Evolutionary conservation across 2,329 filamentous ascomycete genomes (phyloP), one percentile per base, ranked within the genome.

Genomic region (Sporothrix schenckii): DNA sequence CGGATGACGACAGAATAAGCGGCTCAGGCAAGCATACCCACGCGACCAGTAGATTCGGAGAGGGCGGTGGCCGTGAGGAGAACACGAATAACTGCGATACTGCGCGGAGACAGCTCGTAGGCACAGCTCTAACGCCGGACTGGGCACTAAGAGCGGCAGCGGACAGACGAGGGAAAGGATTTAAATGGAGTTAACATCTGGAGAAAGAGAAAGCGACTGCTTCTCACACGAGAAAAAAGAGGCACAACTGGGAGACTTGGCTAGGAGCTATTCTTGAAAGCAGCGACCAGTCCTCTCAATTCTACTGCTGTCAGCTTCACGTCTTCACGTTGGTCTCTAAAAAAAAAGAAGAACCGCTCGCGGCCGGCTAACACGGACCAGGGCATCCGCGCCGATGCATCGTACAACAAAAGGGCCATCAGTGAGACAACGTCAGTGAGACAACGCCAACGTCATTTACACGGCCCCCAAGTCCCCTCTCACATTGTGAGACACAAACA

Each of bases 71-170:
- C 50, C 21, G 10, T 9, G 9, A 9, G 53, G 4, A 56, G 3
- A n/a, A 16, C 27, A 19, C 13, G 56, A 2, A 21, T 34, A 41
- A 13, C 19, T 60, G 19, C 56, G n/a, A 34, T 24, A 21, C 19
- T 61, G 34, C 11, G 21, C 56, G 24, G 10, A 41, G 19, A 13
- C 24, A 39, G 53, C 41, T 10, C 13, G 41, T 11, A 39, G 27
- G 3, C 27, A 54, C 52, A 41, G 34, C 56, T 61, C 34, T 44
- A 61, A 44, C 30, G 56, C 56, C 34, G n/a, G 56, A 16, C 56
- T 61, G 11, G 19, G n/a, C 39, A 6, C 34, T 44, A 19, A 44
- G 56, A 4, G 56, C 56, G 2, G 34, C 16, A 4, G 2, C 41
- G 19, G 34, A 3, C 11, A 47, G 16, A 16, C 11, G 24, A 24